Base-by-base conservation (phyloP, 257 asterid genomes). In the Solanum sitiens region DNA sequence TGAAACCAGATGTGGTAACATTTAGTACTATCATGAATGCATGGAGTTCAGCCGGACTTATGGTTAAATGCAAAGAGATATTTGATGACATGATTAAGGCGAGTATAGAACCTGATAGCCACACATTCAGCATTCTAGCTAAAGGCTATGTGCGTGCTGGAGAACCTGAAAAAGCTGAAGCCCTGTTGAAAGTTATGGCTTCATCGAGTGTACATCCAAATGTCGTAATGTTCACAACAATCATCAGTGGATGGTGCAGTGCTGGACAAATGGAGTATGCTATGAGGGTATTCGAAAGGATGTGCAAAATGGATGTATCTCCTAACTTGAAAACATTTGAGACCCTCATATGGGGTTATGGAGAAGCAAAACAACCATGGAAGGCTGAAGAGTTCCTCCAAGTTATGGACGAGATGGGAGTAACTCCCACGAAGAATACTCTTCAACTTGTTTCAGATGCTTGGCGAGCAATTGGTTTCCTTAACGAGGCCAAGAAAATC, bases 211-310 rank as follows among this genome's bases (percentile, higher is more conserved):
- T 96, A 74, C 90, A 88, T 84, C 98, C 99, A 2, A 97, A 97
- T 42, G 99, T 91, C 1, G 98, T 97, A 5, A 94, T 94, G 86
- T 97, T 95, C 96, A 97, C 99, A 10, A 96, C 98, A 33, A 92
- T 97, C 92, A 97, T 96, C 85, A 94, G 98, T 86, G 99, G 99
- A 39, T 97, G 99, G 99, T 97, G 99, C 75, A 97, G 95, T 88
- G 91, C 93, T 18, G 98, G 98, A 11, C 91, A 91, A 88, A 97
- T 97, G 99, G 97, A 94, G 18, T 39, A 67, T 37, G 99, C 98
- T 11, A 74, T 93, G 35, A 89, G 91, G 89, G 37, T 94, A 56
- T 96, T 88, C 21, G 90, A 94, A 84, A 92, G 86, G 88, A 95
- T 97, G 99, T 88, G 92, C 63, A 88, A 91, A 86, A 90, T 91